phyloP scores from a whole-genome alignment of 345 rosid species.

The Heritiera fomes region DNA sequence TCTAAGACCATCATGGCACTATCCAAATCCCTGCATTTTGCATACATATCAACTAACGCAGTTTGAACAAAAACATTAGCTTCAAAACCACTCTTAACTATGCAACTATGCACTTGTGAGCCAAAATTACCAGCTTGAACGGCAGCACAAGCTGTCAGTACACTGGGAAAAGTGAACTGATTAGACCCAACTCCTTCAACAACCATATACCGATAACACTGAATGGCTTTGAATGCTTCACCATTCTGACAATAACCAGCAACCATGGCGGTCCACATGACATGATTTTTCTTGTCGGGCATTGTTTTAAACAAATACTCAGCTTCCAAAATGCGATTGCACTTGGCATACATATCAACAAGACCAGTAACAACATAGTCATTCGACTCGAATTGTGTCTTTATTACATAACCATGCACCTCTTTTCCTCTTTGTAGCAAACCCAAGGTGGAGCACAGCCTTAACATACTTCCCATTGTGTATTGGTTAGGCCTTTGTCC shows the following conservation, averaged over 20 bases:
- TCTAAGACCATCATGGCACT: constrained; percentile 54
- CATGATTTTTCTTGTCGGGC: constrained; percentile 48
- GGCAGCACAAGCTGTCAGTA: constrained; percentile 69
- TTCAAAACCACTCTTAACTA: constrained; percentile 65
- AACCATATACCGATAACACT: constrained; percentile 62
- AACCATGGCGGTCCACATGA: constrained; percentile 88
- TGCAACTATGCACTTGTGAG: constrained; percentile 68
- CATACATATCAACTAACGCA: constrained; percentile 82
- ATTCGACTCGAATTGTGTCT: constrained; percentile 52
- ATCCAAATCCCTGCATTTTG: constrained; percentile 65
- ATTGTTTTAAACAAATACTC: constrained; percentile 55
- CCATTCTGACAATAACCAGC: constrained; percentile 72
- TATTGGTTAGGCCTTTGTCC: constrained; percentile 59
- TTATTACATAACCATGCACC: constrained; percentile 65
- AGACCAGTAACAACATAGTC: constrained; percentile 72
- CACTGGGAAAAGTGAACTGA: constrained; percentile 79
- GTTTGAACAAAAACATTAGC: constrained; percentile 71
- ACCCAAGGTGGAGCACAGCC: constrained; percentile 49
- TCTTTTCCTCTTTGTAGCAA: constrained; percentile 61
- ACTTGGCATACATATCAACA: constrained; percentile 78
- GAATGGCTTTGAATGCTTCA: constrained; percentile 53
- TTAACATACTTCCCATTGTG: constrained; percentile 71
- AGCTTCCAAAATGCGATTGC: constrained; percentile 66
- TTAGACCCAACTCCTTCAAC: constrained; percentile 56
- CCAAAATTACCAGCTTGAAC: constrained; percentile 55